phyloP scores from a whole-genome alignment of 2,329 filamentous ascomycete genomes.

The Aspergillus sp. region DNA sequence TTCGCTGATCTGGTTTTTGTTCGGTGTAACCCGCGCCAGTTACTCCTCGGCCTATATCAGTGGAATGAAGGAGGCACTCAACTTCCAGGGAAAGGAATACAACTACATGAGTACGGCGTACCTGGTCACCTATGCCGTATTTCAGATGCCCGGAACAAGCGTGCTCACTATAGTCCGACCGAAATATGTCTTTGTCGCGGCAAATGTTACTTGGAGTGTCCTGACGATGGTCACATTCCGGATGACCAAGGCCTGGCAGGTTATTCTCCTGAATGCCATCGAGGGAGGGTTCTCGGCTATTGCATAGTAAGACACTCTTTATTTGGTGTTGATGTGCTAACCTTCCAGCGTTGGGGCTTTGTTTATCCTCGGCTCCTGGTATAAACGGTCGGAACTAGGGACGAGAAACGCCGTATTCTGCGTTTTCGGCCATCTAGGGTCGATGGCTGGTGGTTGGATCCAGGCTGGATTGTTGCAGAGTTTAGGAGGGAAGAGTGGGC shows the following conservation, averaged over 20 bases:
- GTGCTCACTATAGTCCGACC: constrained; percentile 38
- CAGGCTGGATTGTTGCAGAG: constrained; percentile 42
- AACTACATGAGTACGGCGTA: constrained; percentile 42
- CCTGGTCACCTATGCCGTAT: constrained; percentile 45
- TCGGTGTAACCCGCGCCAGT: constrained; percentile 46
- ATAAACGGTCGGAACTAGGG: constrained; percentile 45
- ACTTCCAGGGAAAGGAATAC: constrained; percentile 41
- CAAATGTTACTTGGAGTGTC: constrained; percentile 46
- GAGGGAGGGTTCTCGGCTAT: constrained; percentile 47
- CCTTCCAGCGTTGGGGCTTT: constrained; percentile 40
- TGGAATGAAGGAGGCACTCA: constrained; percentile 41
- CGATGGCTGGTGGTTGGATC: constrained; percentile 49
- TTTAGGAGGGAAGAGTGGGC: constrained; percentile 34
- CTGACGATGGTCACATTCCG: constrained; percentile 46
- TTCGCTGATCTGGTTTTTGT: constrained; percentile 50
- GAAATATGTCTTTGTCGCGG: constrained; percentile 45
- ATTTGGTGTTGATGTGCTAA: not conserved
- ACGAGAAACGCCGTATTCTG: constrained; percentile 35
- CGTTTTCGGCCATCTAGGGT: constrained; percentile 44
- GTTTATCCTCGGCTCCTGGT: constrained; percentile 49
- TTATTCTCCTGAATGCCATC: constrained; percentile 47
- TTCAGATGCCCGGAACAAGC: constrained; percentile 47
- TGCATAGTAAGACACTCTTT: constrained; percentile 34
- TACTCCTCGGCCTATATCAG: constrained; percentile 47
- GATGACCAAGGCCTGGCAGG: constrained; percentile 44